phyloP scores from a whole-genome alignment of 768 basidiomycete genomes.

The Kwoniella mangroviensis region DNA sequence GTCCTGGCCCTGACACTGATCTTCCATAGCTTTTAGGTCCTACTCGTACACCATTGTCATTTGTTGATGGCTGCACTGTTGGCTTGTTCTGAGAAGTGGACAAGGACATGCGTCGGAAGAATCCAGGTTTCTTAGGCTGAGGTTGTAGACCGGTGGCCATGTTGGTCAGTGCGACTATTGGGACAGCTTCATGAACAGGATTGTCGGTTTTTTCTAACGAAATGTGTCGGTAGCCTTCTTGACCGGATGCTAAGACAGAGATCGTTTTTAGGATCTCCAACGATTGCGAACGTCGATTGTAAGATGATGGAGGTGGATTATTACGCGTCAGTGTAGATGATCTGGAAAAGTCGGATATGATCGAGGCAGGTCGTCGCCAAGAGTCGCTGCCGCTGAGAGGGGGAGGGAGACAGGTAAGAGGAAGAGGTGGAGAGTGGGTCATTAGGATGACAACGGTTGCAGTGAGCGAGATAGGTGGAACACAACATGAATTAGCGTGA shows the following conservation, averaged over 20 bases:
- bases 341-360: background rate
- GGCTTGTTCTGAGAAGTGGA: constrained; percentile 25
- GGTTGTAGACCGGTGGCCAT: background rate
- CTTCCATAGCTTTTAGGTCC: background rate
- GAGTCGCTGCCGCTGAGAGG: background rate
- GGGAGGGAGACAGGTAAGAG: constrained; percentile 8
- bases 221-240: background rate
- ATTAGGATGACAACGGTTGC: background rate
- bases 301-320: constrained; percentile 7
- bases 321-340: background rate
- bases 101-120: constrained; percentile 27
- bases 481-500: too few species aligned
- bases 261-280: constrained; percentile 2
- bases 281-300: constrained; percentile 4
- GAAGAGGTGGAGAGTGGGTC: constrained; percentile 14
- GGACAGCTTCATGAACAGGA: background rate
- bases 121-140: constrained; percentile 29
- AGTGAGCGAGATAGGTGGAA: background rate
- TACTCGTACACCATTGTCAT: background rate
- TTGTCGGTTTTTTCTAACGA: too few species aligned
- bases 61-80: background rate
- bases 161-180: background rate
- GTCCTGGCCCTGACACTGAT: constrained; percentile 18
- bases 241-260: background rate
- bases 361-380: constrained; percentile 3